Percentiles rank a stretch among this genome's conserved stretches.
phyloP scores from a whole-genome alignment of 352 stramenopile species.

The Blastocystis hominis region DNA sequence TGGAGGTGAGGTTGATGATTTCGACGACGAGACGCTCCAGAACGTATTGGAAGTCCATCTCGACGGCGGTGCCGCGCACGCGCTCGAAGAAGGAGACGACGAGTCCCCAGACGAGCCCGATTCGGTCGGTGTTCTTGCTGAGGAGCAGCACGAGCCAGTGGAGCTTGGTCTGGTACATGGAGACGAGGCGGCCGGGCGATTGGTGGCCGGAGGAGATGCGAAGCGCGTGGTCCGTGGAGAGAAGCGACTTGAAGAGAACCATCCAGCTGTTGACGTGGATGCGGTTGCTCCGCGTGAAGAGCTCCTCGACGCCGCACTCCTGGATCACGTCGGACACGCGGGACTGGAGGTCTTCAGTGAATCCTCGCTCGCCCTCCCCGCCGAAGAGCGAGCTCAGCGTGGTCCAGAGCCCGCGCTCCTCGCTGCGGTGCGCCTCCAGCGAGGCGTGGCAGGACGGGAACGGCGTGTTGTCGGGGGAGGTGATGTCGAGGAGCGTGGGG shows the following conservation, averaged over 20 bases:
- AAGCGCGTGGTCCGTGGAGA: constrained; percentile 27
- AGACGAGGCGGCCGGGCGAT: neutral
- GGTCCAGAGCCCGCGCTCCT: constrained; percentile 32
- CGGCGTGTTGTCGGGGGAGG: neutral
- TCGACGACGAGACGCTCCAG: constrained; percentile 14
- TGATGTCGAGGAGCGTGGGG: constrained; percentile 27
- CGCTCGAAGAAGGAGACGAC: constrained; percentile 36
- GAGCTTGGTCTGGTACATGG: neutral
- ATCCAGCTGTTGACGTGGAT: constrained; percentile 45
- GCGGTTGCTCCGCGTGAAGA: constrained; percentile 28
- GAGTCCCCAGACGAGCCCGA: constrained; percentile 25
- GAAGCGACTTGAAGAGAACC: constrained; percentile 32
- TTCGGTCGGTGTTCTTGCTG: constrained; percentile 42
- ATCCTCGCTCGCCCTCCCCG: neutral
- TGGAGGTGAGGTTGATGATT: neutral
- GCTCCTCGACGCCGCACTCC: constrained; percentile 1
- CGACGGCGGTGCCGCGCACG: neutral
- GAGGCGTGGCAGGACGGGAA: neutral
- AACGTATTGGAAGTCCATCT: constrained; percentile 35
- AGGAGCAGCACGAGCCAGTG: constrained; percentile 40
- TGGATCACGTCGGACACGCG: neutral
- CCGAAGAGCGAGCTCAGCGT: constrained; percentile 14
- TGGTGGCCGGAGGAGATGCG: neutral
- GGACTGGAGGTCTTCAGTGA: neutral
- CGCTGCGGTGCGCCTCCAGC: neutral